phyloP scores from a whole-genome alignment of 352 stramenopile genomes.

The Pythium chondricola region DNA sequence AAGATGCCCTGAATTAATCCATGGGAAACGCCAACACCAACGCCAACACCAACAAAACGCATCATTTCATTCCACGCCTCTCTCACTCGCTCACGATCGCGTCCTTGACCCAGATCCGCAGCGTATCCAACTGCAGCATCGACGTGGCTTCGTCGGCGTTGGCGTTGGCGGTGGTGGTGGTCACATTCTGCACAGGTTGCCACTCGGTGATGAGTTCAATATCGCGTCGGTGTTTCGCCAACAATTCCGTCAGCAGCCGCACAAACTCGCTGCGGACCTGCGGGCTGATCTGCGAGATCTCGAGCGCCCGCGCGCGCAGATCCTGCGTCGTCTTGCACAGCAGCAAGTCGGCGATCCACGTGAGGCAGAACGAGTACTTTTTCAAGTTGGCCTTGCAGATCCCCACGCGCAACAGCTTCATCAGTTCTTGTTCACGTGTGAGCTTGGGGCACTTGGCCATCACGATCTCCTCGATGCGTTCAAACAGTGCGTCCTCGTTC shows the following conservation, averaged over 20 bases:
- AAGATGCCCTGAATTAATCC: too few relatives aligned
- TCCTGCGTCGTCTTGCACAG: constrained; percentile 57
- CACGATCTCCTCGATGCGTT: constrained; percentile 58
- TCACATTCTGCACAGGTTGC: constrained; percentile 35
- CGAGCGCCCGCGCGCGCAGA: constrained; percentile 53
- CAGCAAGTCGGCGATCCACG: constrained; percentile 69
- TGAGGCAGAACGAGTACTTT: constrained; percentile 79
- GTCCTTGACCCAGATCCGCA: constrained; percentile 73
- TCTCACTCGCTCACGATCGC: constrained; percentile 2
- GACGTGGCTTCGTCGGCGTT: neutral
- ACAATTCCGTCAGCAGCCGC: constrained; percentile 44
- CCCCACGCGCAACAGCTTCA: constrained; percentile 52
- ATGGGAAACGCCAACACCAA: neutral
- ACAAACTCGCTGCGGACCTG: constrained; percentile 66
- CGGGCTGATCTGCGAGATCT: constrained; percentile 67
- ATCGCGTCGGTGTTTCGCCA: constrained; percentile 46
- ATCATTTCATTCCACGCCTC: neutral
- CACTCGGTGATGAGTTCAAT: constrained; percentile 72
- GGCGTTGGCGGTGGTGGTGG: constrained; percentile 5
- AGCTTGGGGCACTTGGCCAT: constrained; percentile 52
- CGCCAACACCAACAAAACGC: neutral
- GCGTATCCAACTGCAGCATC: constrained; percentile 42
- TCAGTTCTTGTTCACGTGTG: constrained; percentile 40
- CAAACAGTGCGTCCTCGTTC: constrained; percentile 53
- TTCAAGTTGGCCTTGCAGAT: constrained; percentile 81